These are phyloP conservation scores for Epithemia pelagica DNA, from an alignment of 108 stramenopile species.

Conservation along the genomic window DNA sequence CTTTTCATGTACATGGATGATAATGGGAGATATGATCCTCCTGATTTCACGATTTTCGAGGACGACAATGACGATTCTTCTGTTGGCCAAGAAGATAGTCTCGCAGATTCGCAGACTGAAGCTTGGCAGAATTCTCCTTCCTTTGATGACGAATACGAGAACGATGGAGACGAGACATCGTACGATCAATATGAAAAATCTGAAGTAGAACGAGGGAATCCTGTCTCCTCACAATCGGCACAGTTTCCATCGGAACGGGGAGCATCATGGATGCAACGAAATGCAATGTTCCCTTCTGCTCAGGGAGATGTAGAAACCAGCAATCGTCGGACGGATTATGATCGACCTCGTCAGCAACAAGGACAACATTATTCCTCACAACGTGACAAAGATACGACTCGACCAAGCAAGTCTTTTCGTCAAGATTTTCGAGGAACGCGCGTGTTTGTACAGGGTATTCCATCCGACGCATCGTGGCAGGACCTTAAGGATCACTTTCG, in stretches of 20 bases:
- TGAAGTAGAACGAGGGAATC: background rate
- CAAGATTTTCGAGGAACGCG: slow-evolving; percentile 62
- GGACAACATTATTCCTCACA: too few species aligned
- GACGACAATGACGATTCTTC: background rate
- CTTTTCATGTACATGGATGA: too few species aligned
- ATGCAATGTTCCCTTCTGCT: too few species aligned
- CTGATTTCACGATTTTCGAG: background rate
- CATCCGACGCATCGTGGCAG: slow-evolving; percentile 61
- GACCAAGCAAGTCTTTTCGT: slow-evolving; percentile 15
- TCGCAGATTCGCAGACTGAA: background rate
- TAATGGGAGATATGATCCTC: too few species aligned
- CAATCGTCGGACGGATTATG: too few species aligned
- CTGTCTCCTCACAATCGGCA: background rate
- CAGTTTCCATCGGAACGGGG: background rate
- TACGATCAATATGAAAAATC: background rate
- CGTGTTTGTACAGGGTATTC: slow-evolving; percentile 77
- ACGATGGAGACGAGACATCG: too few species aligned
- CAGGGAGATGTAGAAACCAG: too few species aligned
- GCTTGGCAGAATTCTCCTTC: too few species aligned
- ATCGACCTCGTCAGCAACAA: too few species aligned
- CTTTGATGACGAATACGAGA: background rate
- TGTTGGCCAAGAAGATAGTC: background rate
- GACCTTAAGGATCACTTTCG: slow-evolving; percentile 82
- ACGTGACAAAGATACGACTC: too few species aligned
- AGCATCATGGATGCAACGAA: background rate